Base-by-base conservation (phyloP, 78 protist genomes). In the Cavenderia fasciculata region DNA sequence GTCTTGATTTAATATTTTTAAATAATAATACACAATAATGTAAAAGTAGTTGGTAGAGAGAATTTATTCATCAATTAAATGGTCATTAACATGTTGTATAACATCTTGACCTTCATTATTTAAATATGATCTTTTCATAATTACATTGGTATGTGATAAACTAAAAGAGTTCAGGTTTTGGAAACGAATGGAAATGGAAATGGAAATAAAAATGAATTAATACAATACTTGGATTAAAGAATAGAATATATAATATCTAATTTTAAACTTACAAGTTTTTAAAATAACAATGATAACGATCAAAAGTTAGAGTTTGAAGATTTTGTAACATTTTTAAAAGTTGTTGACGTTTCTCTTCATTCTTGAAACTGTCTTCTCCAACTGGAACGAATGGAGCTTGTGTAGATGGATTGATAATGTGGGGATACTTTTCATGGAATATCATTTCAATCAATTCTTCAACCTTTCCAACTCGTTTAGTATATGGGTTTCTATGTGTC, bases 401-500 rank as follows among this genome's bases (percentile, higher is more conserved):
- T 36, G 44, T 23, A 14, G 38, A 19, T 31, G 33, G 12, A 2
- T 74, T 40, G 0, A 82, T 82, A 14, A 82, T 43, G 16, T 82
- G 90, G 7, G 66, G 51, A 68, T 68, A 82, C 19, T 54, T 38
- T 27, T 31, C 52, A 16, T 52, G 31, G 29, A 82, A 57, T 33
- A 41, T 68, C 65, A 65, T 33, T 43, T 51, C 36, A 4, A 38
- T 6, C 12, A 21, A 27, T 2, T 38, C 71, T 10, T 49, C n/a
- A n/a, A n/a, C n/a, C n/a, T n/a, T n/a, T n/a, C n/a, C n/a, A n/a
- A n/a, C n/a, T n/a, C n/a, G n/a, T 2, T n/a, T 43, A 54, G 78
- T 82, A 49, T 82, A 82, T 40, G 90, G 90, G 23, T 82, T 82
- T 11, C n/a, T 51, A 27, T 59, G 77, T 16, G 79, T 41, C 23